Percentiles rank a stretch among this genome's conserved stretches.
Evolutionary conservation across 2,329 filamentous ascomycete species (phyloP).

Genomic region (Amphichorda felina): DNA sequence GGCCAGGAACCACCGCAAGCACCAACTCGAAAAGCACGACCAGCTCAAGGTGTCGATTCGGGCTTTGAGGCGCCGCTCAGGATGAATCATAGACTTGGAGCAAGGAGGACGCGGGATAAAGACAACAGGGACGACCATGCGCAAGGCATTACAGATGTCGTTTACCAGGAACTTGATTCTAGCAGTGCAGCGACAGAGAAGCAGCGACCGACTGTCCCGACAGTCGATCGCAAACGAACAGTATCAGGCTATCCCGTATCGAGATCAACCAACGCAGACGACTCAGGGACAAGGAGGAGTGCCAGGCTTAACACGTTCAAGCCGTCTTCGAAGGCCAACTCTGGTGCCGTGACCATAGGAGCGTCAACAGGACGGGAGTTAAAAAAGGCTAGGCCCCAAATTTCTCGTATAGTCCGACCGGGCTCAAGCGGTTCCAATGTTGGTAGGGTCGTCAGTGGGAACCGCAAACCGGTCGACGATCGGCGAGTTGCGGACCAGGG

Average conservation of each 20-base stretch:
- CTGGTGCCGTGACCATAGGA: slow-evolving; percentile 43
- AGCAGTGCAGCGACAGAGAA: slow-evolving; percentile 22
- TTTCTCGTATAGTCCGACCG: slow-evolving; percentile 54
- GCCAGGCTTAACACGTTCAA: slow-evolving; percentile 60
- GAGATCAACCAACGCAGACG: slow-evolving; percentile 39
- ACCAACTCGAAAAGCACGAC: slow-evolving; percentile 39
- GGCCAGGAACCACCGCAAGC: slow-evolving; percentile 38
- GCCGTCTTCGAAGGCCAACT: slow-evolving; percentile 54
- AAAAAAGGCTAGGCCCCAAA: slow-evolving; percentile 71
- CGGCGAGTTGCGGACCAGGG: slow-evolving; percentile 61
- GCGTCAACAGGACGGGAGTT: slow-evolving; percentile 54
- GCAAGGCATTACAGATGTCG: slow-evolving; percentile 2
- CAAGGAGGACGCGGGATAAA: slow-evolving; percentile 26
- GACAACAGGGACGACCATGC: slow-evolving; percentile 15
- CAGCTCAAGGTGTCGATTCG: slow-evolving; percentile 37
- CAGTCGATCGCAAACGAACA: slow-evolving; percentile 70
- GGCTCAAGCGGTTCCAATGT: slow-evolving; percentile 58
- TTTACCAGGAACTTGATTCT: slow-evolving; percentile 22
- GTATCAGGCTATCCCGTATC: slow-evolving; percentile 71
- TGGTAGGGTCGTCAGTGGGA: slow-evolving; percentile 80
- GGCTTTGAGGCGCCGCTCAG: slow-evolving; percentile 49
- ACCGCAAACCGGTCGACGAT: slow-evolving; percentile 62
- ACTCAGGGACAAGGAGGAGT: slow-evolving; percentile 54
- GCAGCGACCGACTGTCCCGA: slow-evolving; percentile 25
- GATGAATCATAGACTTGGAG: slow-evolving; percentile 44